phyloP scores from a whole-genome alignment of 768 basidiomycete genomes.

The Boletus tomentosulus region DNA sequence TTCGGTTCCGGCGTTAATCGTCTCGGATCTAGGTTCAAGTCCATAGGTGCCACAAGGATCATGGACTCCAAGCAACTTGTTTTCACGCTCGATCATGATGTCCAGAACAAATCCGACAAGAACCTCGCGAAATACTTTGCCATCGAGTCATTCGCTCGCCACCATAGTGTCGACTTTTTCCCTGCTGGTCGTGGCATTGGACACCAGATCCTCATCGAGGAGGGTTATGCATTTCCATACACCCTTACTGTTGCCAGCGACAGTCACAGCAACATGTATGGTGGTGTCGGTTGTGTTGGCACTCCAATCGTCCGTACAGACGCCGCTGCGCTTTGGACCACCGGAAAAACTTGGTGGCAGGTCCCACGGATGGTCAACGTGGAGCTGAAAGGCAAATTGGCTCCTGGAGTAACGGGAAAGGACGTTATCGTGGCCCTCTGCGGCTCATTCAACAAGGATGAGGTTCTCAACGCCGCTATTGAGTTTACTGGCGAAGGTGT shows the following conservation, averaged over 20 bases:
- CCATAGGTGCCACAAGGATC: conserved; percentile 85
- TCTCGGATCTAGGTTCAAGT: conserved; percentile 68
- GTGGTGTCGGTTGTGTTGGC: conserved; percentile 94
- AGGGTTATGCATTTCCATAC: conserved; percentile 96
- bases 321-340: conserved; percentile 95
- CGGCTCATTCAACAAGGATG: conserved; percentile 92
- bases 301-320: conserved; percentile 97
- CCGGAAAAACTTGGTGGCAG: conserved; percentile 99
- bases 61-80: conserved; percentile 81
- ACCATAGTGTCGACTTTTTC: conserved; percentile 88
- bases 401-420: conserved; percentile 93
- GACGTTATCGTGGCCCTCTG: conserved; percentile 97
- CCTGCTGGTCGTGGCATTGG: conserved; percentile 98
- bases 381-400: conserved; percentile 76
- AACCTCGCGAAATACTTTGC: conserved; percentile 89
- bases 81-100: conserved; percentile 97
- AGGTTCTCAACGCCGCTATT: conserved; percentile 94
- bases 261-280: conserved; percentile 99
- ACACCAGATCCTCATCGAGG: conserved; percentile 95
- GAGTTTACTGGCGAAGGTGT: conserved; percentile 95
- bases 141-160: conserved; percentile 87
- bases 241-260: conserved; percentile 95
- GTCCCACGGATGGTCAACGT: conserved; percentile 96
- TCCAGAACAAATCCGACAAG: conserved; percentile 89
- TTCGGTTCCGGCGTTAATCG: neutral